These are phyloP conservation scores for Aspergillus bombycis DNA, from an alignment of 2,329 filamentous ascomycete genomes.

Conservation along the genomic window DNA sequence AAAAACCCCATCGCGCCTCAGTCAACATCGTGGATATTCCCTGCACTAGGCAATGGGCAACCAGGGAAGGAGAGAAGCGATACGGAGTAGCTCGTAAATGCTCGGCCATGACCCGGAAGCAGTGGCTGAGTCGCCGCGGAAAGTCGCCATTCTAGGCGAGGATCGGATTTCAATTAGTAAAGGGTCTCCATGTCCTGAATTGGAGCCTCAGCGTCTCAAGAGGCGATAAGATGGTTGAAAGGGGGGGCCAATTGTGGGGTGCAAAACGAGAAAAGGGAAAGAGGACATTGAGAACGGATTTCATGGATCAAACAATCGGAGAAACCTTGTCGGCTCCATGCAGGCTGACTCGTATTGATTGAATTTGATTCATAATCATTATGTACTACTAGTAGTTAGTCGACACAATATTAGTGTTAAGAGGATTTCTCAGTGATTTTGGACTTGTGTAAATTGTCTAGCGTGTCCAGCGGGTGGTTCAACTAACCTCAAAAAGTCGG, in stretches of 20 bases:
- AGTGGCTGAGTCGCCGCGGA: background rate
- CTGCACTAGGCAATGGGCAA: background rate
- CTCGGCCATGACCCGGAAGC: background rate
- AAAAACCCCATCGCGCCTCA: background rate
- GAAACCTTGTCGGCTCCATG: conserved; percentile 5
- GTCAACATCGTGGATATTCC: background rate
- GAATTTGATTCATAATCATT: conserved; percentile 1
- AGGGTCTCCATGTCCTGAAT: background rate
- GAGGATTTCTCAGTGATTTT: no score
- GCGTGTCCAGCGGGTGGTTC: background rate
- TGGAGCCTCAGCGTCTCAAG: conserved; percentile 1
- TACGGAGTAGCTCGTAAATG: background rate
- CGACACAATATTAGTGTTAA: no score
- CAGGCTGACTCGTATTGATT: background rate
- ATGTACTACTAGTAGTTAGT: background rate
- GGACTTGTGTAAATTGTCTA: no score
- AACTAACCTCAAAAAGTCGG: background rate
- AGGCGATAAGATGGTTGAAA: background rate
- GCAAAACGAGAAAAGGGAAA: background rate
- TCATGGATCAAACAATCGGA: background rate
- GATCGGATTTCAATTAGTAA: background rate
- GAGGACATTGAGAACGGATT: background rate
- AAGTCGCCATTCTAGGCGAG: background rate
- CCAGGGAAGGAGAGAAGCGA: background rate
- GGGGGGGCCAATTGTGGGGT: conserved; percentile 2